Base-by-base conservation (phyloP, 2,329 filamentous ascomycete genomes). In the Fusarium virguliforme region DNA sequence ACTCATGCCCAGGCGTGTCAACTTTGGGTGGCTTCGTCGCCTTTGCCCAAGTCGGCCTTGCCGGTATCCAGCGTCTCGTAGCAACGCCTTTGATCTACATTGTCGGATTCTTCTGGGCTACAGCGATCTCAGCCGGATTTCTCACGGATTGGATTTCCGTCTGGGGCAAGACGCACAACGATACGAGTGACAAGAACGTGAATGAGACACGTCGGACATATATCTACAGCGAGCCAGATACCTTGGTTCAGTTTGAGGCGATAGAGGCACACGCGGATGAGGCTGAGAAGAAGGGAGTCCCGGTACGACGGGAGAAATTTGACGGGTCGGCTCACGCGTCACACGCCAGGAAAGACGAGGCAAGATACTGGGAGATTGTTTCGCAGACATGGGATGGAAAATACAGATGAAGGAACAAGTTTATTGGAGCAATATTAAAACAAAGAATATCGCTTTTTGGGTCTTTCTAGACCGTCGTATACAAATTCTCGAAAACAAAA, bases 201-300 rank as follows among this genome's bases (percentile, higher is more conserved):
- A 28, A 60, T 1, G 67, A 70, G 15, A n/a, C 60, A 26, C 67
- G 67, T 1, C 63, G 67, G 1, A 56, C 63, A 0, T 70, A 67
- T 6, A 64, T 70, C 3, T 70, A 70, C n/a, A 70, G 67, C 8
- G 50, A 64, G 6, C 51, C 7, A 1, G 67, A 70, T 10, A 37
- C 51, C 10, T 15, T 71, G 5, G 24, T 71, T 1, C 6, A 34
- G 1, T 26, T 55, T 34, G 13, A 8, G 9, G 50, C 62, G 3
- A 8, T 70, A 0, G 58, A 70, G 22, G n/a, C 8, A 0, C 63
- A 63, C 3, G 67, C 63, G 8, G 4, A 34, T 13, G 18, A 64
- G 4, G 64, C 67, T 2, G 55, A 15, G 40, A 48, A 35, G 6
- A 0, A 43, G 4, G 60, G 68, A 0, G 71, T 48, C 1, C 10